Evolutionary conservation across 306 rosid species (phyloP).

Genomic region (Cicer yamashitae): DNA sequence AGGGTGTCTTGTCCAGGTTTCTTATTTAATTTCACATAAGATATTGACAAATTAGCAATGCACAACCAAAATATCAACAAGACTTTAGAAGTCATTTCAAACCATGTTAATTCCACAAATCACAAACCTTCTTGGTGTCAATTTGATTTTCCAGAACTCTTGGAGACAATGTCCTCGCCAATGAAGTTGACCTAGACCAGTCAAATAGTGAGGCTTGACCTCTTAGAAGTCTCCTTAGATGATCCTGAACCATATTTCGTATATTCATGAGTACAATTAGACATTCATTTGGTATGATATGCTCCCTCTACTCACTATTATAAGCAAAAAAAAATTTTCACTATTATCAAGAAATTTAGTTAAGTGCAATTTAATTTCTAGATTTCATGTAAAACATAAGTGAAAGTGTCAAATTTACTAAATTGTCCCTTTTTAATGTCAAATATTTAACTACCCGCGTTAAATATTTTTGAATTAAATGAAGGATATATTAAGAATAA

Average conservation of each 20-base stretch:
- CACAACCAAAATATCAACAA: conserved; percentile 30
- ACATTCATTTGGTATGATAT: conserved; percentile 28
- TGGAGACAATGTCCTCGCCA: conserved; percentile 96
- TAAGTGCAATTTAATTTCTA: too few relatives aligned
- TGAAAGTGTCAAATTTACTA: too few relatives aligned
- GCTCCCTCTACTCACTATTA: too few relatives aligned
- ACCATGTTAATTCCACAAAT: conserved; percentile 37
- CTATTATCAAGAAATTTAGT: too few relatives aligned
- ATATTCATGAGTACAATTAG: conserved; percentile 18
- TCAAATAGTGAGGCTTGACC: conserved; percentile 98
- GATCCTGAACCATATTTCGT: conserved; percentile 70
- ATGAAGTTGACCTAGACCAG: conserved; percentile 91
- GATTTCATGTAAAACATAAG: too few relatives aligned
- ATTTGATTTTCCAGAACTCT: conserved; percentile 97
- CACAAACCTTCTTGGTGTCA: conserved; percentile 95
- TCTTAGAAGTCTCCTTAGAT: conserved; percentile 90
- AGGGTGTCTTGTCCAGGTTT: conserved; percentile 19
- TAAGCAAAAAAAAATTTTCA: too few relatives aligned
- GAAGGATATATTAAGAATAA: too few relatives aligned
- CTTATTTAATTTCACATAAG: conserved; percentile 13
- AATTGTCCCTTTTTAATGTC: too few relatives aligned
- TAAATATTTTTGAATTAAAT: too few relatives aligned
- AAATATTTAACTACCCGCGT: too few relatives aligned
- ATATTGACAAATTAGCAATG: conserved; percentile 7
- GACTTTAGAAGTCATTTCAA: conserved; percentile 32